These are phyloP conservation scores for Rhodotorula mucilaginosa DNA, from an alignment of 1,284 basidiomycete species.

Conservation along the genomic window DNA sequence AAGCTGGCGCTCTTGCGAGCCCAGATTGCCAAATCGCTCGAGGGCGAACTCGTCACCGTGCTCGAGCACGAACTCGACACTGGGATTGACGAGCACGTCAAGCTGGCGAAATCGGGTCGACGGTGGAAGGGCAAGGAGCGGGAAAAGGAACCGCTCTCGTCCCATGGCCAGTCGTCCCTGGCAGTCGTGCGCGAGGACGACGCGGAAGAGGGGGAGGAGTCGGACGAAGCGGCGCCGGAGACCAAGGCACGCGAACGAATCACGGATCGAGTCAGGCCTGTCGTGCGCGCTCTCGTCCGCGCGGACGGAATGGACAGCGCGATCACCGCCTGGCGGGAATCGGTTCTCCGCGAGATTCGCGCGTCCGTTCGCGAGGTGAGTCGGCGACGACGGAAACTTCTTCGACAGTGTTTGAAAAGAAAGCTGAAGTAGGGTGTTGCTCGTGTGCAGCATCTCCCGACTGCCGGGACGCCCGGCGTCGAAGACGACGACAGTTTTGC, in stretches of 20 bases:
- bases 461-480: conserved; percentile 12
- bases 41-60: conserved; percentile 69
- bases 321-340: conserved; percentile 70
- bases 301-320: conserved; percentile 72
- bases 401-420: background rate
- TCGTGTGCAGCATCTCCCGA: conserved; percentile 23
- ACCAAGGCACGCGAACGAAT: conserved; percentile 32
- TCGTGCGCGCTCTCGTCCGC: conserved; percentile 70
- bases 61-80: conserved; percentile 64
- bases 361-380: conserved; percentile 57
- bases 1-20: conserved; percentile 36
- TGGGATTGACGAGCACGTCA: conserved; percentile 21
- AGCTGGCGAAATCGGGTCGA: background rate
- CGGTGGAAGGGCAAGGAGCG: conserved; percentile 8
- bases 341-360: conserved; percentile 65
- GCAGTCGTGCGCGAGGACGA: conserved; percentile 44
- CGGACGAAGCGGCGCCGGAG: background rate
- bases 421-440: background rate
- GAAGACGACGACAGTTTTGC: conserved; percentile 39
- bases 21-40: conserved; percentile 73
- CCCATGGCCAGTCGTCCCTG: background rate
- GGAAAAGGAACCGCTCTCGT: background rate
- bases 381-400: background rate
- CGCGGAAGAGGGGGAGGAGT: background rate
- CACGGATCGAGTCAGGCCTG: conserved; percentile 54